phyloP scores from a whole-genome alignment of 192 early-diverging fungal genomes.

The Backusella australiensis region DNA sequence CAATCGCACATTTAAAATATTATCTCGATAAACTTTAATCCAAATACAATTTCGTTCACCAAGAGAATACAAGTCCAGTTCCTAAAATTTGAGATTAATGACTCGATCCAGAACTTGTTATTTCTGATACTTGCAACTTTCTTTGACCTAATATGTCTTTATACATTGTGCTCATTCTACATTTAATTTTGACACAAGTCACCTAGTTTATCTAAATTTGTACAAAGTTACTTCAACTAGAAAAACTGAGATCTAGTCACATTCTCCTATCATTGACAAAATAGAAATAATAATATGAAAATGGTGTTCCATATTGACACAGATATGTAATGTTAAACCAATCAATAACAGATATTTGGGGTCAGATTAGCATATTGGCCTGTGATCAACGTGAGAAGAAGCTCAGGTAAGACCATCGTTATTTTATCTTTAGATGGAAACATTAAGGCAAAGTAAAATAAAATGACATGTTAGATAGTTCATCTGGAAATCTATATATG shows the following conservation, averaged over 20 bases:
- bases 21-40: constrained; percentile 1
- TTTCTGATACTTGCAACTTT: not conserved
- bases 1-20: not conserved
- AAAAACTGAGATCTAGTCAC: not conserved
- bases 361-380: constrained; percentile 4
- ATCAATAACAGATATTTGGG: not conserved
- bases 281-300: not conserved
- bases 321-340: not conserved
- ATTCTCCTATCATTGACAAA: not conserved
- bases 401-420: constrained; percentile 3
- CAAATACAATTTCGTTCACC: not conserved
- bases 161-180: not conserved
- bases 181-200: not conserved
- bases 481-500: not conserved
- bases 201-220: not conserved
- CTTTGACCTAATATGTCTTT: not conserved
- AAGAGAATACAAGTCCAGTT: not conserved
- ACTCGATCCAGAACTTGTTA: not conserved
- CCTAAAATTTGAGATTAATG: not conserved
- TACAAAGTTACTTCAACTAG: not conserved
- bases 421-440: not conserved
- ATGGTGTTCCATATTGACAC: not conserved
- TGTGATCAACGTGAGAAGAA: constrained; percentile 9
- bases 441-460: not conserved
- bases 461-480: not conserved